Evolutionary conservation across 306 rosid species (phyloP).

Genomic region (apple (Malus domestica)): ASM211411v1 NC_041800.1:30520233-30520732

Average conservation of each 20-base stretch:
- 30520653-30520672: slow-evolving; percentile 48
- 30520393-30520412: slow-evolving; percentile 41
- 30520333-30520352: slow-evolving; percentile 40
- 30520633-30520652: not conserved
- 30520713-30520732: slow-evolving; percentile 73
- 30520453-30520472: slow-evolving; percentile 47
- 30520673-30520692: slow-evolving; percentile 65
- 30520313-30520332: slow-evolving; percentile 50
- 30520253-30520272: not conserved
- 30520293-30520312: not conserved
- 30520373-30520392: slow-evolving; percentile 61
- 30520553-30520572: too few relatives aligned
- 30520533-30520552: not conserved
- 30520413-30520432: slow-evolving; percentile 39
- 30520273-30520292: not conserved
- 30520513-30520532: not conserved
- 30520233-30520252: not conserved
- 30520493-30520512: not conserved
- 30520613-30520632: not conserved
- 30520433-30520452: slow-evolving; percentile 51
- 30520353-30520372: slow-evolving; percentile 54
- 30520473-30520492: not conserved
- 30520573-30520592: not conserved
- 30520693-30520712: slow-evolving; percentile 69
- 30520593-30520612: not conserved